These are phyloP conservation scores for Lentinula sp. DNA, from an alignment of 768 basidiomycete species.

Conservation along the genomic window DNA sequence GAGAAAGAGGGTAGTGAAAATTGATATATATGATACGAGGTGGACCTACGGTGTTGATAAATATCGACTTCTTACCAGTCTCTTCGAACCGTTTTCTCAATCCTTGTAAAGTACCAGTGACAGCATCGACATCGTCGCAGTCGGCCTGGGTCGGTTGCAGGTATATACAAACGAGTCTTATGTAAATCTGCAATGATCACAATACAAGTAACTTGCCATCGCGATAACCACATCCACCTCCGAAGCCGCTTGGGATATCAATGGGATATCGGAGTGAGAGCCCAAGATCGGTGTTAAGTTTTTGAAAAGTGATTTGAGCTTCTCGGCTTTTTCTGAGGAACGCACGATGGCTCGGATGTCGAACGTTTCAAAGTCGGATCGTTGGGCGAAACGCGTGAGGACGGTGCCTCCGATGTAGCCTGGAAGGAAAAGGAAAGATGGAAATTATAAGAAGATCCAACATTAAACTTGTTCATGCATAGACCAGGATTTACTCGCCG, in stretches of 20 bases:
- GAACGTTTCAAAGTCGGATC: background rate
- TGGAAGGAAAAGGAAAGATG: background rate
- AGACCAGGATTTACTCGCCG: background rate
- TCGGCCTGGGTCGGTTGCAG: constrained; percentile 24
- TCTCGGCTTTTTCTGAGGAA: constrained; percentile 6
- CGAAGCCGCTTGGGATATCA: background rate
- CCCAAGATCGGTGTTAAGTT: constrained; percentile 1
- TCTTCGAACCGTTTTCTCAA: constrained; percentile 24
- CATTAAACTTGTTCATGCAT: too few species aligned
- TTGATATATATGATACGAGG: too few species aligned
- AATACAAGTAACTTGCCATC: background rate
- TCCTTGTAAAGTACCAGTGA: constrained; percentile 30
- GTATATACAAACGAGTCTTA: constrained; percentile 3
- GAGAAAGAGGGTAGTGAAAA: background rate
- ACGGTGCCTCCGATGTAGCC: constrained; percentile 5
- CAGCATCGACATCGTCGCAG: constrained; percentile 25
- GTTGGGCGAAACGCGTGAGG: constrained; percentile 1
- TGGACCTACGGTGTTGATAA: constrained; percentile 35
- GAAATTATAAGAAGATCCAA: too few species aligned
- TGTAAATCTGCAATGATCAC: background rate
- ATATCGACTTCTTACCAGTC: constrained; percentile 24
- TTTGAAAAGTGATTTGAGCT: background rate
- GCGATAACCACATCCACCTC: constrained; percentile 6
- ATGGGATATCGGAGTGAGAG: constrained; percentile 1
- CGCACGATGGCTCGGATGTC: constrained; percentile 5